These are phyloP conservation scores for Arthrinium puccinioides DNA, from an alignment of 2,329 filamentous ascomycete species.

Conservation along the genomic window DNA sequence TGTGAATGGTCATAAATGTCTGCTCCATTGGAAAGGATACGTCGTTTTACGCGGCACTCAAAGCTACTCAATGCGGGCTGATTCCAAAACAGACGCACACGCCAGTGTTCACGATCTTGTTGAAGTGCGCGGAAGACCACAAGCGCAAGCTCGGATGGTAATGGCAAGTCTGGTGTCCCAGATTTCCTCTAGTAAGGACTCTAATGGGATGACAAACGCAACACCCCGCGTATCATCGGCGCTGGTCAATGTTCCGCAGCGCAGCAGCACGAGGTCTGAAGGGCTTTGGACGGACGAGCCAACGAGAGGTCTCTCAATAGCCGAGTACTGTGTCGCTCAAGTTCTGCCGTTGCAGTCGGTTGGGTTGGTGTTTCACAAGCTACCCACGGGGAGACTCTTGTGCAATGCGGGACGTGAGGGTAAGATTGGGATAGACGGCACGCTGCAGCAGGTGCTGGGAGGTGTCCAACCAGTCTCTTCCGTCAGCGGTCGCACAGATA, in stretches of 20 bases:
- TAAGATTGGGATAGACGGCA: constrained; percentile 13
- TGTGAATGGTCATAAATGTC: constrained; percentile 88
- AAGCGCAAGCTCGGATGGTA: no score
- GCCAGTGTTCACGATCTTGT: no score
- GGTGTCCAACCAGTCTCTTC: constrained; percentile 8
- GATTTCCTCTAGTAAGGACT: constrained; percentile 12
- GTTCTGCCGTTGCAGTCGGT: constrained; percentile 29
- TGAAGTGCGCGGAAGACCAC: no score
- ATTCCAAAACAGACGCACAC: no score
- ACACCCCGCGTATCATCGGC: constrained; percentile 17
- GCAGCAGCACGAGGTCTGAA: constrained; percentile 5
- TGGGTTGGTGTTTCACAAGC: constrained; percentile 24
- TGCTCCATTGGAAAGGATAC: constrained; percentile 62
- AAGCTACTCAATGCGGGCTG: no score
- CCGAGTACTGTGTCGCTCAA: constrained; percentile 30
- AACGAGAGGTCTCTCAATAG: constrained; percentile 27
- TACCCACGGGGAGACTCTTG: constrained; percentile 20
- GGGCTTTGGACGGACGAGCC: constrained; percentile 17
- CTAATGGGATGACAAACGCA: constrained; percentile 15
- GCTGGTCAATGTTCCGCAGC: constrained; percentile 5
- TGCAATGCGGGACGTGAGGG: constrained; percentile 13
- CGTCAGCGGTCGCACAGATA: constrained; percentile 5
- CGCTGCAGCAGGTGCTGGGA: constrained; percentile 11
- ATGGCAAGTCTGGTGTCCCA: constrained; percentile 13
- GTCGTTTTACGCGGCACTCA: no score